These are phyloP conservation scores for Ogataea minuta DNA, from an alignment of 805 yeast genomes.

Conservation along the genomic window DNA sequence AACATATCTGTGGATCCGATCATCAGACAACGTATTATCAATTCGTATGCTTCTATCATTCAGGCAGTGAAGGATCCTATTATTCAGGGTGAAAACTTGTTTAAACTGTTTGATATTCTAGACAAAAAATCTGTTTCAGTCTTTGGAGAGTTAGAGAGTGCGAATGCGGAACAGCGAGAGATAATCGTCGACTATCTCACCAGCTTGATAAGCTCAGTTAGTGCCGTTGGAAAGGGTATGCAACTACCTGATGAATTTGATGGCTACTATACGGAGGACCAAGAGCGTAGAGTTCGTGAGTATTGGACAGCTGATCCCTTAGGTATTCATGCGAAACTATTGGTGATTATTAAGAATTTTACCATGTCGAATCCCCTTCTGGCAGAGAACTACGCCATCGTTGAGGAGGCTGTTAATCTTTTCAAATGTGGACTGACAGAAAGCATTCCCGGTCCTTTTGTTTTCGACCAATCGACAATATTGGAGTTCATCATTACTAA, in stretches of 20 bases:
- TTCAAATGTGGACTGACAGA: conserved; percentile 67
- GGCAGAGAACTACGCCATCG: conserved; percentile 44
- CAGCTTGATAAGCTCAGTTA: conserved; percentile 60
- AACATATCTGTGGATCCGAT: conserved; percentile 40
- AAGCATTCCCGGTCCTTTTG: conserved; percentile 63
- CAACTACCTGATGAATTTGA: conserved; percentile 54
- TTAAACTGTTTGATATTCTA: conserved; percentile 24
- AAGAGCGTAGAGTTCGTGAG: conserved; percentile 28
- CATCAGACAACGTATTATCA: conserved; percentile 57
- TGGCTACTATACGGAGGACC: conserved; percentile 37
- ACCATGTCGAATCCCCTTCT: conserved; percentile 40
- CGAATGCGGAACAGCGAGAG: conserved; percentile 19
- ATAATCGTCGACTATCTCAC: conserved; percentile 44
- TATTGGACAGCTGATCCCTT: conserved; percentile 53
- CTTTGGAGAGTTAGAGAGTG: conserved; percentile 10
- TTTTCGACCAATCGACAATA: conserved; percentile 42
- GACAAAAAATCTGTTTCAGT: conserved; percentile 21
- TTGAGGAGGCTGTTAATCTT: conserved; percentile 63
- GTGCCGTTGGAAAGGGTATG: conserved; percentile 71
- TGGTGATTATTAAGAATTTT: conserved; percentile 41
- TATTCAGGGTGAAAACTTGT: conserved; percentile 36
- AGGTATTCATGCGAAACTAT: conserved; percentile 41
- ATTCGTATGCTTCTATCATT: conserved; percentile 61
- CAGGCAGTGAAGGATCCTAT: conserved; percentile 51
- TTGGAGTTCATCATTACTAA: conserved; percentile 40